Conservation (phyloP, 148 eudicot genomes). For the Silene uniflora region DNA sequence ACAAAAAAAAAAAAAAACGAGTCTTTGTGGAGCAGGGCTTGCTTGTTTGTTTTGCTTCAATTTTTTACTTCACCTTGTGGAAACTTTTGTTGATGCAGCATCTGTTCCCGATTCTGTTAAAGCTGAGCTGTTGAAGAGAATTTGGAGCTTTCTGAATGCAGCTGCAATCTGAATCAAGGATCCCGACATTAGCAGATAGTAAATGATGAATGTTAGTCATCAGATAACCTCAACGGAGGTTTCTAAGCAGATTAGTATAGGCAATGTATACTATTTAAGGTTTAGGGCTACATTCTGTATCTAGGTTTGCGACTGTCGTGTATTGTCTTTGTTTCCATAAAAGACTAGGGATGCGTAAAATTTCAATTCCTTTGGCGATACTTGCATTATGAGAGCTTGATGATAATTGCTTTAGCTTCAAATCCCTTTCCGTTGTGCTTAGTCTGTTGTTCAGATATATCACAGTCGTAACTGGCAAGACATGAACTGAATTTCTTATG, state of each 20-base stretch:
- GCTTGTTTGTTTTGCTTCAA: neutral
- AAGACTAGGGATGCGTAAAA: neutral
- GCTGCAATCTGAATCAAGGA: slow-evolving; percentile 39
- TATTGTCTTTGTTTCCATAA: slow-evolving; percentile 2
- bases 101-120: slow-evolving; percentile 61
- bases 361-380: slow-evolving; percentile 7
- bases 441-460: no score
- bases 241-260: neutral
- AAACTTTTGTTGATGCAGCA: slow-evolving; percentile 38
- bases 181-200: neutral
- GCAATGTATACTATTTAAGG: slow-evolving; percentile 6
- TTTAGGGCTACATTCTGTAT: slow-evolving; percentile 7
- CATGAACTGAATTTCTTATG: neutral
- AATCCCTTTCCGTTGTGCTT: neutral
- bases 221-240: neutral
- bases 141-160: slow-evolving; percentile 55
- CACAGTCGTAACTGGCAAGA: neutral
- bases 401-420: neutral
- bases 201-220: neutral
- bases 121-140: slow-evolving; percentile 71
- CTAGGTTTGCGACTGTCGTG: slow-evolving; percentile 14
- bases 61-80: neutral
- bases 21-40: neutral
- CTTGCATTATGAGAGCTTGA: no score
- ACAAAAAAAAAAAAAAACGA: no score